These are phyloP conservation scores for Oryza meridionalis DNA, from an alignment of 176 grass and related monocot genomes.

Conservation along the genomic window DNA sequence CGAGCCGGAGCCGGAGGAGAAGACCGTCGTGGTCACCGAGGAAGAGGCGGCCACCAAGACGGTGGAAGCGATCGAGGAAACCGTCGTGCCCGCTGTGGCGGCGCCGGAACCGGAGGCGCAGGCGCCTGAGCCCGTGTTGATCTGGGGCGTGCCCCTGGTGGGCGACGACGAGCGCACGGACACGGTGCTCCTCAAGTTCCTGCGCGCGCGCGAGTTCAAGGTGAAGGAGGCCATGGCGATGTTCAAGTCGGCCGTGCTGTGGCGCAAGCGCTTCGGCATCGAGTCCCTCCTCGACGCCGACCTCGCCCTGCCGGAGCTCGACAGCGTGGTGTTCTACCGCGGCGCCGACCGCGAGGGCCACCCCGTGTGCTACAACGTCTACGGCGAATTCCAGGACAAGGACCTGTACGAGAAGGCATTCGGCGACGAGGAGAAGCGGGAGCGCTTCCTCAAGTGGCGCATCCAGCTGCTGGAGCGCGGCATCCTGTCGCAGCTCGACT, in stretches of 20 bases:
- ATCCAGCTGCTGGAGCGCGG: constrained; percentile 94
- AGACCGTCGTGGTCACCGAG: constrained; percentile 56
- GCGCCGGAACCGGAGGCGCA: constrained; percentile 32
- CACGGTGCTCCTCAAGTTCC: constrained; percentile 91
- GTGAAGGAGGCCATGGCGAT: constrained; percentile 90
- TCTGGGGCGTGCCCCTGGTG: constrained; percentile 89
- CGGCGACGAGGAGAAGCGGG: constrained; percentile 85
- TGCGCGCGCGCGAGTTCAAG: constrained; percentile 92
- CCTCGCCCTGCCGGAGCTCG: constrained; percentile 76
- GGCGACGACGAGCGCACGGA: constrained; percentile 86
- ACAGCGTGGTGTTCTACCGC: constrained; percentile 81
- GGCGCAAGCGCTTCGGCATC: constrained; percentile 97
- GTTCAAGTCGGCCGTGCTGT: constrained; percentile 76
- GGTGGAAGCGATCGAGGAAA: constrained; percentile 66
- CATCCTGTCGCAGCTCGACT: constrained; percentile 80
- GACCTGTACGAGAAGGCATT: constrained; percentile 96
- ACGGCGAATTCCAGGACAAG: constrained; percentile 97
- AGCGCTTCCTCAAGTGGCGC: constrained; percentile 97
- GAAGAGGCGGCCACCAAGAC: constrained; percentile 62
- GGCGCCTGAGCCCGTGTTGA: constrained; percentile 52
- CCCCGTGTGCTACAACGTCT: constrained; percentile 95
- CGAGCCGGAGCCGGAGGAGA: constrained; percentile 49
- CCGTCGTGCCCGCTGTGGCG: constrained; percentile 55
- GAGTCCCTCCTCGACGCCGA: constrained; percentile 66
- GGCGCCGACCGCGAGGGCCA: constrained; percentile 74